Percentiles rank a stretch among this genome's conserved stretches.
Conservation (phyloP, 352 stramenopile genomes). For the Lagenidium giganteum region DNA sequence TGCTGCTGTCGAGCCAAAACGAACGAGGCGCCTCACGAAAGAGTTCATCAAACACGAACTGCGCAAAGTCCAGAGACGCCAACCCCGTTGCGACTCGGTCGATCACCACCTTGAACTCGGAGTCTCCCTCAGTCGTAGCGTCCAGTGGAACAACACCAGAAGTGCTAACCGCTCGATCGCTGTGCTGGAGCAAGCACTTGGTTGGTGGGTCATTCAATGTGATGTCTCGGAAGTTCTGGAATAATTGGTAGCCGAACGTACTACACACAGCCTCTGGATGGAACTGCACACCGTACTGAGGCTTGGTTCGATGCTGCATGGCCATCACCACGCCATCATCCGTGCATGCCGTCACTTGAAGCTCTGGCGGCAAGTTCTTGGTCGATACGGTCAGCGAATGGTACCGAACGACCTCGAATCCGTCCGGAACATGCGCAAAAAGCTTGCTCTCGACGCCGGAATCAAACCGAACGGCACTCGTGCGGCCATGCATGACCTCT, state of each 20-base stretch:
- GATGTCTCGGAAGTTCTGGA: constrained; percentile 87
- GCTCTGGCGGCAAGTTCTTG: constrained; percentile 24
- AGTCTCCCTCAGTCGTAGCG: background rate
- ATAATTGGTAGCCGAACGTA: constrained; percentile 74
- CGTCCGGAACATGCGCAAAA: constrained; percentile 54
- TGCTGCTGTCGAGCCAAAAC: constrained; percentile 85
- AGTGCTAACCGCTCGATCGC: constrained; percentile 1
- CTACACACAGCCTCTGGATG: constrained; percentile 95
- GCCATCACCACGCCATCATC: constrained; percentile 87
- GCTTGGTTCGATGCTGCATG: constrained; percentile 73
- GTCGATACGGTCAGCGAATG: constrained; percentile 92
- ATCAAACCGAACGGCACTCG: constrained; percentile 66
- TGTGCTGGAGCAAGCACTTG: constrained; percentile 51
- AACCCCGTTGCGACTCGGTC: constrained; percentile 24
- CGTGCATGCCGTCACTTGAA: constrained; percentile 63
- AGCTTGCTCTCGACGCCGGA: constrained; percentile 22
- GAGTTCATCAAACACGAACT: constrained; percentile 52
- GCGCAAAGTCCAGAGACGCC: constrained; percentile 54
- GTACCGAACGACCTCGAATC: constrained; percentile 94
- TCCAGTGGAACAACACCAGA: background rate
- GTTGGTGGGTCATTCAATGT: constrained; percentile 29
- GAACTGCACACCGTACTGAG: constrained; percentile 96
- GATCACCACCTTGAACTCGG: constrained; percentile 34
- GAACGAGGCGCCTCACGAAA: constrained; percentile 37
- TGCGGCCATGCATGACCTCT: constrained; percentile 92